Evolutionary conservation across 83 land plant species (phyloP).

Genomic region (Diphasiastrum complanatum): DNA sequence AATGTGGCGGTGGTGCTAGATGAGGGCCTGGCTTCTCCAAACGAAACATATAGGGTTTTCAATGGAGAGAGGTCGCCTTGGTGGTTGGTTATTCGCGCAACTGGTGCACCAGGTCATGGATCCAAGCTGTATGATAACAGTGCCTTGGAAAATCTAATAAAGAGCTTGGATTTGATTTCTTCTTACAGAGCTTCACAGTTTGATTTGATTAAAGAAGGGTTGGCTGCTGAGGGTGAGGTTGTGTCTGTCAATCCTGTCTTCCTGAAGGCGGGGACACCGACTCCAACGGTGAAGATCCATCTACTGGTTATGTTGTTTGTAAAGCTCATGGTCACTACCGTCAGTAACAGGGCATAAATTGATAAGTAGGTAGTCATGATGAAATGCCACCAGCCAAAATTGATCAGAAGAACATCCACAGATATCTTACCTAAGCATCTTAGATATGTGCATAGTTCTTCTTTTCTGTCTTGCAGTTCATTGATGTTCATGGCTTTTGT

Average conservation of each 20-base stretch:
- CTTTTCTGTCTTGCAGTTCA: constrained; percentile 2
- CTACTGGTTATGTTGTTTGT: not conserved
- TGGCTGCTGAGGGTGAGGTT: constrained; percentile 83
- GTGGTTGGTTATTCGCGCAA: constrained; percentile 74
- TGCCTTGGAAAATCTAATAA: constrained; percentile 86
- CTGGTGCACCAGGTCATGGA: constrained; percentile 83
- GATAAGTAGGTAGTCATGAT: not conserved
- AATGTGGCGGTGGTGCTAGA: constrained; percentile 78
- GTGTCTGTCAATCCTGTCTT: constrained; percentile 76
- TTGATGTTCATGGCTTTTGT: not conserved
- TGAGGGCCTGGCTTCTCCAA: constrained; percentile 73
- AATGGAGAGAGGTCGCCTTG: constrained; percentile 79
- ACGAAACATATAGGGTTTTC: constrained; percentile 62
- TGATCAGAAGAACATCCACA: not conserved
- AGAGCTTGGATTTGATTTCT: constrained; percentile 65
- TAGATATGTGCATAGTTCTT: not conserved
- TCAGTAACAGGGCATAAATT: not conserved
- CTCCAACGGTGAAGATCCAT: constrained; percentile 58
- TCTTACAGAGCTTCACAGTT: constrained; percentile 76
- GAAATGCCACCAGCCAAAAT: not conserved
- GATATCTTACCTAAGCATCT: not conserved
- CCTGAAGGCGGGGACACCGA: constrained; percentile 84
- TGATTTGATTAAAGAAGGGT: constrained; percentile 79
- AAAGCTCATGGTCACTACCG: not conserved
- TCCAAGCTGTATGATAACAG: constrained; percentile 83